Percentiles rank a stretch among this genome's conserved stretches.
Evolutionary conservation across 2,329 filamentous ascomycete genomes (phyloP).

Genomic region (Dothideomycetes sp.): DNA sequence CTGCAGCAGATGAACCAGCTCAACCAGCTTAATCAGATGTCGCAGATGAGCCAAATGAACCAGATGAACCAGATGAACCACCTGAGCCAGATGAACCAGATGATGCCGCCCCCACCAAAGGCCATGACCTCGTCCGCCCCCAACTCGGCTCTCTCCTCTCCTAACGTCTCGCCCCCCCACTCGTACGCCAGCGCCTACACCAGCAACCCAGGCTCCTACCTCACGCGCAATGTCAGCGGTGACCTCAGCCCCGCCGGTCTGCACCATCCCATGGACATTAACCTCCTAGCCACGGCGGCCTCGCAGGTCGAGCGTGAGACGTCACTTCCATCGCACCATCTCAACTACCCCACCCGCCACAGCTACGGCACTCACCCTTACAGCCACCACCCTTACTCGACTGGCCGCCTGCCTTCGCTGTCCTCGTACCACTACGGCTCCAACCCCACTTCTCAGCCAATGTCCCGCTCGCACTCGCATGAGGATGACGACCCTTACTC

Average conservation of each 20-base stretch:
- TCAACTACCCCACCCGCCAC: constrained; percentile 17
- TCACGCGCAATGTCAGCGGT: constrained; percentile 43
- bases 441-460: constrained; percentile 51
- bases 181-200: constrained; percentile 56
- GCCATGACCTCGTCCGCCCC: constrained; percentile 81
- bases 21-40: no score
- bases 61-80: constrained; percentile 55
- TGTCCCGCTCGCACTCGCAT: constrained; percentile 80
- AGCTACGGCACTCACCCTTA: constrained; percentile 26
- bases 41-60: constrained; percentile 60
- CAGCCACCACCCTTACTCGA: constrained; percentile 35
- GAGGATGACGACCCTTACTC: constrained; percentile 71
- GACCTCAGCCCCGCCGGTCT: constrained; percentile 36
- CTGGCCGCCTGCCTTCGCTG: constrained; percentile 61
- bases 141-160: constrained; percentile 75
- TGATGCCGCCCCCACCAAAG: constrained; percentile 70
- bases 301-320: constrained; percentile 56
- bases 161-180: constrained; percentile 90
- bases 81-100: constrained; percentile 27
- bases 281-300: constrained; percentile 58
- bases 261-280: constrained; percentile 48
- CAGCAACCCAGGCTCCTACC: constrained; percentile 45
- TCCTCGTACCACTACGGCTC: constrained; percentile 59
- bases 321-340: constrained; percentile 31
- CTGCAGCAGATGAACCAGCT: constrained; percentile 54